Conservation (phyloP, 345 rosid species). For the Turnera subulata region DNA sequence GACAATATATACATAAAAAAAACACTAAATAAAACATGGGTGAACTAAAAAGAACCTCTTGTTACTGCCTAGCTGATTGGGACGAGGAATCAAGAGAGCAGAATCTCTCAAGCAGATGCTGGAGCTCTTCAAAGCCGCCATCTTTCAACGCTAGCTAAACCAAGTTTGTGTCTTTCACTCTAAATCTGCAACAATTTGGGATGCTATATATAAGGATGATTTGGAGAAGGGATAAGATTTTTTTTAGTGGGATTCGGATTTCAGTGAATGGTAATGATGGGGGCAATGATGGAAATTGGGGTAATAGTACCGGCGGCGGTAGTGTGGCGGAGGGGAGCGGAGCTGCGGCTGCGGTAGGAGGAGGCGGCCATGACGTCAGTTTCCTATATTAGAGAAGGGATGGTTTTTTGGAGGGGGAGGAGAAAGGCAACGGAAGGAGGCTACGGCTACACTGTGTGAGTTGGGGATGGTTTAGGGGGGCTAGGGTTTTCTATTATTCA, state of each 20-base stretch:
- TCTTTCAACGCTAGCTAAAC: constrained; percentile 1
- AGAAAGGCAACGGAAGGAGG: neutral
- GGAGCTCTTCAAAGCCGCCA: constrained; percentile 43
- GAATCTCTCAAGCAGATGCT: constrained; percentile 36
- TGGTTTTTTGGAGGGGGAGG: neutral
- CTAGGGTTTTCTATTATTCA: constrained; percentile 17
- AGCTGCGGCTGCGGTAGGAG: constrained; percentile 2
- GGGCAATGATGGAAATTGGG: neutral
- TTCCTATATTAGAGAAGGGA: neutral
- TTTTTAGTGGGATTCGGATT: neutral
- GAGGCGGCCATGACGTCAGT: neutral
- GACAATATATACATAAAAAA: neutral
- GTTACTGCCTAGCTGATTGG: constrained; percentile 21
- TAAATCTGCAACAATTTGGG: too few relatives aligned
- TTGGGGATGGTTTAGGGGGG: neutral
- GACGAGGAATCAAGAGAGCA: constrained; percentile 29
- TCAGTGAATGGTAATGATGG: neutral
- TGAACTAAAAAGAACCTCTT: constrained; percentile 35
- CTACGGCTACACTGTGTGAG: too few relatives aligned
- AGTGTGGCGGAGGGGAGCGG: neutral
- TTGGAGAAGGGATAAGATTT: neutral
- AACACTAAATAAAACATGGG: neutral
- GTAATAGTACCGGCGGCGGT: neutral
- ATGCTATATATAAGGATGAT: too few relatives aligned
- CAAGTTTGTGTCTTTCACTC: neutral